These are phyloP conservation scores for Aspergillus awamori DNA, from an alignment of 2,329 filamentous ascomycete genomes.

Conservation along the genomic window DNA sequence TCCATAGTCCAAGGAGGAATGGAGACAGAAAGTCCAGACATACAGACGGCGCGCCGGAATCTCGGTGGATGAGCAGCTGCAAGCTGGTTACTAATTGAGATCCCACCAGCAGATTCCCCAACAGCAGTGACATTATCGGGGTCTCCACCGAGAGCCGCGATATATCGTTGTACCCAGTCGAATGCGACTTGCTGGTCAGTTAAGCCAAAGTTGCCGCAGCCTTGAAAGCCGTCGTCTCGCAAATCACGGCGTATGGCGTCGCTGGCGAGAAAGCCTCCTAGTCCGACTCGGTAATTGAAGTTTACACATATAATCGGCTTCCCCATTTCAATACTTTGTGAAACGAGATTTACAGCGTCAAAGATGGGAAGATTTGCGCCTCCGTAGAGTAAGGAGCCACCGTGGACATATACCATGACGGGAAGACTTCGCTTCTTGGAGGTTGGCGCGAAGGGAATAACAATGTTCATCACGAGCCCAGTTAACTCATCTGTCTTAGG, in stretches of 20 bases:
- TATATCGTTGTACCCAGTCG: constrained; percentile 40
- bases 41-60: constrained; percentile 30
- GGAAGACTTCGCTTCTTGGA: constrained; percentile 15
- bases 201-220: constrained; percentile 45
- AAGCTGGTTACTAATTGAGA: constrained; percentile 32
- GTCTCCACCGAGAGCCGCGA: constrained; percentile 38
- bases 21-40: constrained; percentile 27
- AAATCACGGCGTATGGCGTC: constrained; percentile 21
- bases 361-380: constrained; percentile 31
- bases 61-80: constrained; percentile 19
- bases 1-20: constrained; percentile 29
- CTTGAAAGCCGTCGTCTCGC: constrained; percentile 22
- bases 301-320: constrained; percentile 28
- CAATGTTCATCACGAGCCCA: constrained; percentile 31
- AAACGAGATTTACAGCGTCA: constrained; percentile 30
- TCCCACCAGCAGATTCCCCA: constrained; percentile 32
- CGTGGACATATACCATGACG: constrained; percentile 32
- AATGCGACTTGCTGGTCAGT: constrained; percentile 38
- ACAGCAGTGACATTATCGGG: constrained; percentile 34
- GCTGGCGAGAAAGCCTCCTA: constrained; percentile 30
- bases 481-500: constrained; percentile 23
- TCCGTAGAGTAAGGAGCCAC: constrained; percentile 31
- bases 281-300: constrained; percentile 33
- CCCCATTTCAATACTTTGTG: constrained; percentile 22
- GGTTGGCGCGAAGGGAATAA: constrained; percentile 17